These are phyloP conservation scores for Calonectria multiphialidica DNA, from an alignment of 2,329 filamentous ascomycete species.

Conservation along the genomic window DNA sequence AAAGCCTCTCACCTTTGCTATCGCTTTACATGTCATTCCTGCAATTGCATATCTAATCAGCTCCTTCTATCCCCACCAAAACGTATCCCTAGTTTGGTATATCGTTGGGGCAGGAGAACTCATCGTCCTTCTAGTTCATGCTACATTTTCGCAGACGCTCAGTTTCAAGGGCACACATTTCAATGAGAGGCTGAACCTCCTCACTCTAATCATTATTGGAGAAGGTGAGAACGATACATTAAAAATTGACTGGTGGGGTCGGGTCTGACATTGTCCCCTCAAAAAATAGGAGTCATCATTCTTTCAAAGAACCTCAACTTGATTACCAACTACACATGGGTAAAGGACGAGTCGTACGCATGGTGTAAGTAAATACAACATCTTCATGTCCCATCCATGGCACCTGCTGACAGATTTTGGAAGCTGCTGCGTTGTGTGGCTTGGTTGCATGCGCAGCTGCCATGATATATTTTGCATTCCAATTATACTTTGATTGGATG, in stretches of 20 bases:
- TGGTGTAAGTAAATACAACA: slow-evolving; percentile 2
- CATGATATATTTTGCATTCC: slow-evolving; percentile 15
- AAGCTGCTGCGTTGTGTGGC: slow-evolving; percentile 14
- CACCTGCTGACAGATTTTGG: neutral
- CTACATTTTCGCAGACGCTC: slow-evolving; percentile 4
- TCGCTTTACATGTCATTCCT: neutral
- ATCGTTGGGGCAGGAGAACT: slow-evolving; percentile 8
- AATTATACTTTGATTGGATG: slow-evolving; percentile 29
- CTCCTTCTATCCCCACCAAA: neutral
- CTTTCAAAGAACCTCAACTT: slow-evolving; percentile 17
- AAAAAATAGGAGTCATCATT: slow-evolving; percentile 10
- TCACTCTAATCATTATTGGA: slow-evolving; percentile 23
- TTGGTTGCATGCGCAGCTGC: slow-evolving; percentile 12
- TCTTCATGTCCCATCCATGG: neutral
- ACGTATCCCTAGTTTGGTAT: slow-evolving; percentile 10
- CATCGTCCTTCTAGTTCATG: slow-evolving; percentile 1
- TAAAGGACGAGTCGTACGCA: neutral
- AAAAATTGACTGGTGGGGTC: neutral
- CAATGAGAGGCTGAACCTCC: slow-evolving; percentile 18
- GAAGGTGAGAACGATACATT: neutral
- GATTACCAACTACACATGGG: slow-evolving; percentile 13
- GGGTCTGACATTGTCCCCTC: neutral
- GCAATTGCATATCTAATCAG: slow-evolving; percentile 3
- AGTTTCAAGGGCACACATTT: slow-evolving; percentile 24
- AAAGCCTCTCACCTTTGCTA: neutral